Base-by-base conservation (phyloP, 768 basidiomycete genomes). In the Kondoa malvinella region DNA sequence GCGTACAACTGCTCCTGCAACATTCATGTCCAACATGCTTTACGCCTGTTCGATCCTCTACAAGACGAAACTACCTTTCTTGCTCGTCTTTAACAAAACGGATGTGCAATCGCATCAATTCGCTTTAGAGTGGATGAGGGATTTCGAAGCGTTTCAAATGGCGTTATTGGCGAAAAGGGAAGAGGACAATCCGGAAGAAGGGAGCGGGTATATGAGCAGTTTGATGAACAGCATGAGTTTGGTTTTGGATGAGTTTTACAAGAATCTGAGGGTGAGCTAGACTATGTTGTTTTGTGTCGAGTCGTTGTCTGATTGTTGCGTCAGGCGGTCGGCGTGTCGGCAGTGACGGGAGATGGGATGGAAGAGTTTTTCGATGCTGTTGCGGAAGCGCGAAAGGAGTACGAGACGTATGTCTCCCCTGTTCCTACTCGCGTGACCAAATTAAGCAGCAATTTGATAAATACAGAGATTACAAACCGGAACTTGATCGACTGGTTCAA, bases 21-120 rank as follows among this genome's bases (percentile, higher is more conserved):
- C 95, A 1, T 99, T 99, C 78, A 99, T 97, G 95, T 89, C 87
- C 25, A 99, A 99, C 78, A 99, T 99, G 95, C 82, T 99, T 57
- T 99, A 97, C 74, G 95, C 95, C 1, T 99, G 95, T 82, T 91
- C 91, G 70, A 97, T 99, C 72, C 80, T 99, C 17, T 99, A 99
- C 81, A 99, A 99, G 79, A 97, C 92, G 3, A 90, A 92, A 71
- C 81, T 97, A 0, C 95, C 95, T 0, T 97, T 99, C 77, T 86
- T 99, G 71, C 82, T 97, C 31, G 92, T 96, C 33, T 99, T 99
- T 81, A 99, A 99, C 80, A 99, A 99, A 80, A 97, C 85, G 3
- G 95, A 99, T 76, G 91, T 89, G 1, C 83, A 88, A 75, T 81
- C 86, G 1, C 90, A 96, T 76, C 82, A 85, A 50, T 96, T 95